These are phyloP conservation scores for Strobilomyces dryophilus DNA, from an alignment of 768 basidiomycete genomes.

Conservation along the genomic window DNA sequence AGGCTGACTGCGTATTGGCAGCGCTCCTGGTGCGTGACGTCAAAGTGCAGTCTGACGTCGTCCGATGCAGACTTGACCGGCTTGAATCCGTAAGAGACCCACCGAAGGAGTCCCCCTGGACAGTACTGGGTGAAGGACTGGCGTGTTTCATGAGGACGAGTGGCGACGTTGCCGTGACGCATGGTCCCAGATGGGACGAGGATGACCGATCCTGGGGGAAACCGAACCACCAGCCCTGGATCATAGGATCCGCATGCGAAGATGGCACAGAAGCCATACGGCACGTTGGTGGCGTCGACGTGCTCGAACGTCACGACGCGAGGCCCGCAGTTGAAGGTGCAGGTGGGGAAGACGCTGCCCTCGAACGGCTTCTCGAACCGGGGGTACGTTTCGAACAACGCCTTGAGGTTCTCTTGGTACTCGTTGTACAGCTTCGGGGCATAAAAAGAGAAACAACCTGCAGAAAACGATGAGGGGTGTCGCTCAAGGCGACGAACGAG, in stretches of 20 bases:
- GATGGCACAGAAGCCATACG: slow-evolving; percentile 33
- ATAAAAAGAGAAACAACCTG: background rate
- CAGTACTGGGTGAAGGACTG: slow-evolving; percentile 6
- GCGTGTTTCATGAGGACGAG: background rate
- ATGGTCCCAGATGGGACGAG: slow-evolving; percentile 1
- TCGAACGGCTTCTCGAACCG: background rate
- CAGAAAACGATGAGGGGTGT: no score
- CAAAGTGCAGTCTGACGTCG: background rate
- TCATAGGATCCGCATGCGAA: slow-evolving; percentile 20
- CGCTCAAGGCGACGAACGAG: no score
- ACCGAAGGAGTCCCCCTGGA: background rate
- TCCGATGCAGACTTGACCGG: background rate
- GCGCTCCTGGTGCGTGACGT: background rate
- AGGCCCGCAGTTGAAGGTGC: slow-evolving; percentile 31
- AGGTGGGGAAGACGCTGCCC: slow-evolving; percentile 25
- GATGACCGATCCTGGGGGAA: background rate
- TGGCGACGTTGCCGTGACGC: background rate
- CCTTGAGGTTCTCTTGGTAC: background rate
- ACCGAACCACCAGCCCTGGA: background rate
- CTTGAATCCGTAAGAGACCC: background rate
- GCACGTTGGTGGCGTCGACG: slow-evolving; percentile 28
- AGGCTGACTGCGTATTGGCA: background rate
- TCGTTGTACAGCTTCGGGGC: background rate
- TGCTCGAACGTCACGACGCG: slow-evolving; percentile 15
- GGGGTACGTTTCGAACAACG: slow-evolving; percentile 2